Conservation (phyloP, 23 red algal species). For the Agarophyton chilense region DNA sequence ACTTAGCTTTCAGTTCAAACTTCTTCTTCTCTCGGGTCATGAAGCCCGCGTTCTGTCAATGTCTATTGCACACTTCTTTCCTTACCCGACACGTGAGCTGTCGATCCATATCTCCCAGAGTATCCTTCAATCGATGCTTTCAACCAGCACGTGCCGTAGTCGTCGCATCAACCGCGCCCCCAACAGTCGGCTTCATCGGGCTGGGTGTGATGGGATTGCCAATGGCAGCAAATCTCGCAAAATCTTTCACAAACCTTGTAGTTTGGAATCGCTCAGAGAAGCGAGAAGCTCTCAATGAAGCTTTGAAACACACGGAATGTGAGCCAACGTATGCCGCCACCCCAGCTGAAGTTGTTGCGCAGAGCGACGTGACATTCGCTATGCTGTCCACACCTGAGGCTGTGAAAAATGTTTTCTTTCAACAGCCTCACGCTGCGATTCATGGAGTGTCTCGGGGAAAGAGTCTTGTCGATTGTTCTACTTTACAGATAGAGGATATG, state of each 20-base stretch:
- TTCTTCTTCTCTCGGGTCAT: not conserved
- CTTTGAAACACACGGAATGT: constrained; percentile 9
- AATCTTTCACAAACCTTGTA: constrained; percentile 29
- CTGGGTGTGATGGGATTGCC: constrained; percentile 86
- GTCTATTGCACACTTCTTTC: not conserved
- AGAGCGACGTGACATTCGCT: constrained; percentile 62
- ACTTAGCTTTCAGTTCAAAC: no score
- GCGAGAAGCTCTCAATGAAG: constrained; percentile 57
- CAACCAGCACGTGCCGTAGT: not conserved
- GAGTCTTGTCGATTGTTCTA: constrained; percentile 87
- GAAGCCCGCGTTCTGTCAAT: not conserved
- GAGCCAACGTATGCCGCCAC: constrained; percentile 7
- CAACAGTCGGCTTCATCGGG: constrained; percentile 88
- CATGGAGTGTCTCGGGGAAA: constrained; percentile 68
- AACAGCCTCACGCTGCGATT: constrained; percentile 32
- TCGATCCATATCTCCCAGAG: not conserved
- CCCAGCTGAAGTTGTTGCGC: constrained; percentile 59
- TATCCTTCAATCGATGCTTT: not conserved
- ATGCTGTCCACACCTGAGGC: constrained; percentile 89
- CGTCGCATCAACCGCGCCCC: not conserved
- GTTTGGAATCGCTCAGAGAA: constrained; percentile 92
- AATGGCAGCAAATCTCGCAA: constrained; percentile 80
- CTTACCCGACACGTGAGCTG: not conserved
- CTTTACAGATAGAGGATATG: constrained; percentile 68
- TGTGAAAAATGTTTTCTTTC: constrained; percentile 51